phyloP scores from a whole-genome alignment of 768 basidiomycete genomes.

The Xanthoconium stramineum region DNA sequence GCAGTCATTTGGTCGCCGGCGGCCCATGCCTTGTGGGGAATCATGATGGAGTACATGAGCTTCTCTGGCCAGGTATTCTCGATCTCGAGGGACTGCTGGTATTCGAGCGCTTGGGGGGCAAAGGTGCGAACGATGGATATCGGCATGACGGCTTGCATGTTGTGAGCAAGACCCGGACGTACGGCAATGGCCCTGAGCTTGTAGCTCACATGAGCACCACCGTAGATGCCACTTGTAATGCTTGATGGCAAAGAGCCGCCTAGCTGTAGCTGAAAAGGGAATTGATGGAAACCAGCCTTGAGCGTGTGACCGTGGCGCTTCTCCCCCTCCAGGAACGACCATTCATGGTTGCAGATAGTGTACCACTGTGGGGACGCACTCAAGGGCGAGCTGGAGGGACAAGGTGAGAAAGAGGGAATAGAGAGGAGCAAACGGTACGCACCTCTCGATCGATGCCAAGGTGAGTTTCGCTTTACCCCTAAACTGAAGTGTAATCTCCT shows the following conservation, averaged over 20 bases:
- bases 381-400: slow-evolving; percentile 17
- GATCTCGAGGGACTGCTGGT: slow-evolving; percentile 92
- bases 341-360: slow-evolving; percentile 76
- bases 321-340: slow-evolving; percentile 88
- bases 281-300: slow-evolving; percentile 92
- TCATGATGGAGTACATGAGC: slow-evolving; percentile 90
- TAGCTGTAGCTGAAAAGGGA: slow-evolving; percentile 87
- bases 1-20: slow-evolving; percentile 83
- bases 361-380: slow-evolving; percentile 46
- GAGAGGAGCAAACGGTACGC: slow-evolving; percentile 28
- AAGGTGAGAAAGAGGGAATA: not conserved
- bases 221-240: slow-evolving; percentile 50
- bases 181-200: slow-evolving; percentile 85
- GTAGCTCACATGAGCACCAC: slow-evolving; percentile 74
- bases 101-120: slow-evolving; percentile 82
- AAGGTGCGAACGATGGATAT: slow-evolving; percentile 74
- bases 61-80: slow-evolving; percentile 98
- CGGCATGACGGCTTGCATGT: slow-evolving; percentile 58
- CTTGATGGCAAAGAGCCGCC: slow-evolving; percentile 84
- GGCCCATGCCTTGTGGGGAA: slow-evolving; percentile 96
- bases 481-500: slow-evolving; percentile 81
- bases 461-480: slow-evolving; percentile 79
- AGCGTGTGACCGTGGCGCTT: slow-evolving; percentile 80
- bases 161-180: slow-evolving; percentile 69
- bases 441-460: slow-evolving; percentile 55